Evolutionary conservation across 2,329 filamentous ascomycete genomes (phyloP), one percentile per base, ranked within the genome.

Genomic region (Pseudogymnoascus sp.): DNA sequence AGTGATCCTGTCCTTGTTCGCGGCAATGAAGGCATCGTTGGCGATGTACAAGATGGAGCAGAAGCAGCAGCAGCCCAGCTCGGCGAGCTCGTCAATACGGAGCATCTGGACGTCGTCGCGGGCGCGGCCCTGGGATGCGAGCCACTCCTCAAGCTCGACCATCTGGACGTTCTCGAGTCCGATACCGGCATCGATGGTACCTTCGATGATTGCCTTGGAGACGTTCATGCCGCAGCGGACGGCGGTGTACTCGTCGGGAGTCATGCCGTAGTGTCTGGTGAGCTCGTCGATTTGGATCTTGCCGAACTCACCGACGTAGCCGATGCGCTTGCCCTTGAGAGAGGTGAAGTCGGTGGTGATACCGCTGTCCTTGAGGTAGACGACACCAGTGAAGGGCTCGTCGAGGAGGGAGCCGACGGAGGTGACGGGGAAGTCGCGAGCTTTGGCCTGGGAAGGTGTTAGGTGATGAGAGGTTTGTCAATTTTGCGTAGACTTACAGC

Each of bases 261-360:
- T 81, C 84, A 91, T 90, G 72, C 87, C 87, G 73, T 91, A 91
- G 80, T 91, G 84, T 53, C 85, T 85, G 59, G 88, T 91, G 66
- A 92, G 82, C 73, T 92, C 89, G 73, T 92, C 89, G 68, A 92
- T 91, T 77, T 91, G 88, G 73, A 91, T 91, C 82, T 85, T 92
- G 76, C 89, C 89, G 67, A 91, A 91, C 73, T 91, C 89, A 70
- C 88, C 88, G 63, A 91, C 88, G 68, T 91, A 91, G 72, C 89
- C 89, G 72, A 91, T 91, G 24, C 82, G 84, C 78, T 90, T 91
- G 68, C 87, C 88, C 75, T 87, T 88, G 69, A 92, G 82, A 42
- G 86, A 87, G 72, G 80, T 82, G 77, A 92, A 91, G 78, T 91
- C 88, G 56, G 84, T 76, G 31, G 87, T 91, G 76, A 91, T 91